Evolutionary conservation across 2,329 filamentous ascomycete genomes (phyloP), one percentile per base, ranked within the genome.

Genomic region (Xylaria arbuscula): DNA sequence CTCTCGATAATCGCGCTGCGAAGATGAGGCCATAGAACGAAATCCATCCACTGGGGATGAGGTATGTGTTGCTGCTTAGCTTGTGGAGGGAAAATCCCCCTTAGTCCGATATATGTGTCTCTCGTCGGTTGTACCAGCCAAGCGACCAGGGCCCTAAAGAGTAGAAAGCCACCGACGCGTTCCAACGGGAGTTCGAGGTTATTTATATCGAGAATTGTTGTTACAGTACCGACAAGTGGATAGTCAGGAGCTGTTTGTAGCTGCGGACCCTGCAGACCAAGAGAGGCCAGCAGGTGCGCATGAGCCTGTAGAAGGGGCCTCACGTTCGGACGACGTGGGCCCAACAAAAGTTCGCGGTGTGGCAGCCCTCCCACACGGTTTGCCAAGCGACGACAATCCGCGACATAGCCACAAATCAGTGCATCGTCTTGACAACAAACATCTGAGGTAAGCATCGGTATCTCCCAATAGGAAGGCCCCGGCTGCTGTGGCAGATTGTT

Each of bases 1-100:
- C 77, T 77, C 55, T 77, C 72, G 28, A 81, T 80, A 55, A 79
- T 73, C 48, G 73, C 76, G 60, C 80, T 78, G 64, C 79, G 78
- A 32, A 83, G 70, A 42, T 75, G 73, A 28, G 74, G 73, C 77
- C 78, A 80, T 13, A 79, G 64, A 22, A 79, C 64, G 7, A 78
- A 73, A 61, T 80, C 74, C 38, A 83, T 74, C 76, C 79, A 80
- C 51, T 76, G 74, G 10, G 70, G 70, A 64, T 80, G 79, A 7
- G 73, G 70, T 24, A 73, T 70, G 59, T 66, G 72, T 56, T 73
- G 70, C 64, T 80, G 78, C 51, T 69, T 75, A 28, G 76, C 69
- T 24, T 73, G 73, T 5, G 77, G 78, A 3, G 72, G 53, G 62
- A 76, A 71, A 11, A 70, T 60, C 47, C 72, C 68, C 28, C 74